Evolutionary conservation across 345 rosid genomes (phyloP).

Genomic region (Pelargonium nanum): DNA sequence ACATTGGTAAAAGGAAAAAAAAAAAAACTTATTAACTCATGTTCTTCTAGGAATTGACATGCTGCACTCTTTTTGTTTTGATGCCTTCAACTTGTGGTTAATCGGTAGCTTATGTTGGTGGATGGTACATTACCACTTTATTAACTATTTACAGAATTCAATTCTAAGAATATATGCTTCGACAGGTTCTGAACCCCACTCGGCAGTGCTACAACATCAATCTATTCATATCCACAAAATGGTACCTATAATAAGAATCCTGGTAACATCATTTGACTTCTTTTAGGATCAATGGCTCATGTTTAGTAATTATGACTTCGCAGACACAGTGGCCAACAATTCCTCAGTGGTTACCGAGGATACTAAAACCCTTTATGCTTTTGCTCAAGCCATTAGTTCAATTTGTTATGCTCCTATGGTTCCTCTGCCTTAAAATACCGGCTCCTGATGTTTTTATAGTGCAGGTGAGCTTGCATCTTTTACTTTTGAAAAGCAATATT

Average conservation of each 20-base stretch:
- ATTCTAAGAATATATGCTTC: background rate
- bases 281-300: background rate
- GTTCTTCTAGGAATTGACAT: background rate
- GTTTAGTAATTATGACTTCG: background rate
- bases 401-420: conserved; percentile 77
- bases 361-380: conserved; percentile 54
- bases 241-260: conserved; percentile 31
- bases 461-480: conserved; percentile 42
- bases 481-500: background rate
- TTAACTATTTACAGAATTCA: background rate
- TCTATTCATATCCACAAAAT: conserved; percentile 77
- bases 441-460: conserved; percentile 77
- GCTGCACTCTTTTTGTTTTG: background rate
- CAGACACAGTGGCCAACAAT: conserved; percentile 58
- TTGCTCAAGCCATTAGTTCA: conserved; percentile 72
- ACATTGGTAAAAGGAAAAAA: too few relatives aligned
- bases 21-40: background rate
- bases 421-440: conserved; percentile 60
- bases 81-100: background rate
- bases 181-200: conserved; percentile 77
- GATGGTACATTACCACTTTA: background rate
- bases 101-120: background rate
- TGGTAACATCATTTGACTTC: conserved; percentile 6
- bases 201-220: conserved; percentile 47
- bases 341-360: conserved; percentile 40